Evolutionary conservation across 768 basidiomycete genomes (phyloP), one percentile per base, ranked within the genome.

Genomic region (Panellus pusillus): DNA sequence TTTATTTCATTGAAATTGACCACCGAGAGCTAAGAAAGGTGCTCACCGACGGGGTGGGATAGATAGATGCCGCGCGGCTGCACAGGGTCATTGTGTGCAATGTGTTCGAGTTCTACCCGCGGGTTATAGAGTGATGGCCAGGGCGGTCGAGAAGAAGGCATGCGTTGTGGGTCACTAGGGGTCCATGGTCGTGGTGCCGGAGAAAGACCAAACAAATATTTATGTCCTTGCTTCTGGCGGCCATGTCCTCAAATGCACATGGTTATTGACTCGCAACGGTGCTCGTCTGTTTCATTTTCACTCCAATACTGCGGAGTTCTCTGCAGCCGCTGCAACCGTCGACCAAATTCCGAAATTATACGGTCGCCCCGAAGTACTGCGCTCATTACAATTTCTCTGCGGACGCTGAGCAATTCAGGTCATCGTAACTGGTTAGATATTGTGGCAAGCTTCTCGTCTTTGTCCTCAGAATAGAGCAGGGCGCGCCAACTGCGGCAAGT

Each of bases 401-500:
- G 20, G 17, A 11, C 35, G 35, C 31, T 35, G 31, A 53, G n/a
- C 9, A 15, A 4, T 46, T 35, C 37, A 79, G 78, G 72, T 80
- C 35, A 69, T 79, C 24, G 74, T 80, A 12, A 75, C 76, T 61
- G 77, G 77, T 77, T 44, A 60, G 59, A 50, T 20, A 31, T 13
- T 43, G 36, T n/a, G 8, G 14, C 19, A 13, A 28, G 27, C 18
- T 6, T 14, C 13, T 20, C 38, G 9, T 17, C 20, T 8, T 24
- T 17, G 39, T n/a, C 15, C 31, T 13, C 13, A 31, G 35, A 45
- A 47, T 32, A 28, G 41, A 6, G 46, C 54, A 87, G 89, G 89
- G 17, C 83, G 89, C 54, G 88, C 89, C 3, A 91, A 91, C 62
- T 83, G 76, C 19, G 89, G 89, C 24, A 91, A 91, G 66, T 90